These are phyloP conservation scores for Penicillium paxilli DNA, from an alignment of 495 filamentous ascomycete species.

Conservation along the genomic window DNA sequence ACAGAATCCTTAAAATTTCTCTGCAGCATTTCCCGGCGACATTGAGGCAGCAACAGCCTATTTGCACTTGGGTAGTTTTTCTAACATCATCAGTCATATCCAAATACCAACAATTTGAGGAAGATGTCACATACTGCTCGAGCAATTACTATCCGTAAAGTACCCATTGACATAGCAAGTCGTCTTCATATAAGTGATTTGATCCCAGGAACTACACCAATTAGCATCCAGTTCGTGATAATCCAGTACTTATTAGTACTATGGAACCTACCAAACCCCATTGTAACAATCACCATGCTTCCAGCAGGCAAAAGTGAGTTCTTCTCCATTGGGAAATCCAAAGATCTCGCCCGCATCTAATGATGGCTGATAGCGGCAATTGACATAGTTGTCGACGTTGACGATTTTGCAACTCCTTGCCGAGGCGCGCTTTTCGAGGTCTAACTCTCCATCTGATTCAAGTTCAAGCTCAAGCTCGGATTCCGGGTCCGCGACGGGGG, in stretches of 20 bases:
- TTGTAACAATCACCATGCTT: slow-evolving; percentile 8
- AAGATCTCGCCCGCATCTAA: slow-evolving; percentile 5
- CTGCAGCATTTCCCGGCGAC: neutral
- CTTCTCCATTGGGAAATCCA: slow-evolving; percentile 9
- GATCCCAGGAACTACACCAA: slow-evolving; percentile 6
- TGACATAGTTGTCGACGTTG: slow-evolving; percentile 5
- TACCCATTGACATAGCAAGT: slow-evolving; percentile 8
- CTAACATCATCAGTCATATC: slow-evolving; percentile 6
- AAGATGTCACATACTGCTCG: slow-evolving; percentile 6
- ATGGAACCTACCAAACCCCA: slow-evolving; percentile 5
- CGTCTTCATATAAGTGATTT: slow-evolving; percentile 2
- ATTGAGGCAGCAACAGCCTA: neutral
- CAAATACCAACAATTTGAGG: slow-evolving; percentile 3
- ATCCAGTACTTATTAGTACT: no score
- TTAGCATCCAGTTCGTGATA: slow-evolving; percentile 3
- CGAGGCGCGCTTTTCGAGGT: slow-evolving; percentile 6
- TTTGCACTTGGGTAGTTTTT: slow-evolving; percentile 8
- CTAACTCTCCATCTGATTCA: slow-evolving; percentile 3
- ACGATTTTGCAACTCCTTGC: slow-evolving; percentile 5
- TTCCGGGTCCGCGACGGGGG: neutral
- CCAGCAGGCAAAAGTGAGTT: slow-evolving; percentile 4
- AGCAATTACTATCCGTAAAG: slow-evolving; percentile 10
- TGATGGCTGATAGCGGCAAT: slow-evolving; percentile 2
- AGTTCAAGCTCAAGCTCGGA: neutral
- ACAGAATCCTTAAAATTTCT: no score